phyloP scores from a whole-genome alignment of 2,329 filamentous ascomycete genomes.

The Exophiala phaeomuriformis region DNA sequence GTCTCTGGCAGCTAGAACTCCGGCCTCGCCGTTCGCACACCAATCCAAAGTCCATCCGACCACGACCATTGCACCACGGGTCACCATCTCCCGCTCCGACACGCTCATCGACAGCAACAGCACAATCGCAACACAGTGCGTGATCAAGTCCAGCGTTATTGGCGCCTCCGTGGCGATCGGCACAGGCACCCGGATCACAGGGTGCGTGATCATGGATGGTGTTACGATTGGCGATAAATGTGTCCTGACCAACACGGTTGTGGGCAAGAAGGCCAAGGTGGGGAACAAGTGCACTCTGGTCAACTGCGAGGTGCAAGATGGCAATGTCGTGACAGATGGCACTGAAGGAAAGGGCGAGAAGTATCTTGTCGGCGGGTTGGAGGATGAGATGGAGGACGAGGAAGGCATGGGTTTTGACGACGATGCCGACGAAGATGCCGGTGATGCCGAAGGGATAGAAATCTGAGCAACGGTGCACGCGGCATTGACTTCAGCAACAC shows the following conservation, averaged over 20 bases:
- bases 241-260: constrained; percentile 77
- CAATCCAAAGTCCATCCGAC: constrained; percentile 73
- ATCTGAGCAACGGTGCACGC: too few species aligned
- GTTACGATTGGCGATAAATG: constrained; percentile 76
- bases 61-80: constrained; percentile 69
- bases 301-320: constrained; percentile 86
- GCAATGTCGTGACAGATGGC: constrained; percentile 74
- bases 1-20: constrained; percentile 47
- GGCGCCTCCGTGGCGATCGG: constrained; percentile 82
- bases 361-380: constrained; percentile 49
- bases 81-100: constrained; percentile 74
- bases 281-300: constrained; percentile 75
- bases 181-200: constrained; percentile 74
- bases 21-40: constrained; percentile 68
- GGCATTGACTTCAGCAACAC: not conserved
- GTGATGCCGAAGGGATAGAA: not conserved
- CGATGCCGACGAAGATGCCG: constrained; percentile 15
- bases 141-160: constrained; percentile 88
- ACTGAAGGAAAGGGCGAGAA: constrained; percentile 56
- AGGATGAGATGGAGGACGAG: constrained; percentile 33
- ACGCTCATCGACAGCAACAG: constrained; percentile 83
- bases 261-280: constrained; percentile 72
- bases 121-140: constrained; percentile 75
- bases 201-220: constrained; percentile 88
- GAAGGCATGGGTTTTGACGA: constrained; percentile 30